Conservation (phyloP, 1,284 basidiomycete genomes). For the Rhodotorula sp. region DNA sequence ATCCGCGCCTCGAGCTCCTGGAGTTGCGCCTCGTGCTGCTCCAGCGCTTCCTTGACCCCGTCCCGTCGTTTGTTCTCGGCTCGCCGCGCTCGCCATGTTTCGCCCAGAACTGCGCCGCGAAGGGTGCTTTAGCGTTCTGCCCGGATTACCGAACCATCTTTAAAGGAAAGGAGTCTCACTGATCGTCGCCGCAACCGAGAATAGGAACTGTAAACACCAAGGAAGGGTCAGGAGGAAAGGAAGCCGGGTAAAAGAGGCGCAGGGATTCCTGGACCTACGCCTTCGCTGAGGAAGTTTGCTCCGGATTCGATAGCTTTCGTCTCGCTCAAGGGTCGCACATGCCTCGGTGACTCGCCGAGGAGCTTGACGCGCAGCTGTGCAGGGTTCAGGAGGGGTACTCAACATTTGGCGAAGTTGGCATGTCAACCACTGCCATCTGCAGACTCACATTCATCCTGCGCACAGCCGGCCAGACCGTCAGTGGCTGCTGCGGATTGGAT, state of each 20-base stretch:
- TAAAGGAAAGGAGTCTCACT: neutral
- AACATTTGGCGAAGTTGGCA: too few relatives aligned
- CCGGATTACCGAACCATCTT: too few relatives aligned
- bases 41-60: constrained; percentile 23
- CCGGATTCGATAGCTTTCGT: constrained; percentile 38
- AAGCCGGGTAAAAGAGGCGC: neutral
- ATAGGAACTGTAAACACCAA: constrained; percentile 19
- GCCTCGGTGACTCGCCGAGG: constrained; percentile 34
- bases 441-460: constrained; percentile 21
- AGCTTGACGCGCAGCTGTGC: constrained; percentile 29
- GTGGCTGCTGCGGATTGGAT: too few relatives aligned
- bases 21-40: constrained; percentile 21
- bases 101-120: constrained; percentile 30
- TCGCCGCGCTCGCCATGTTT: constrained; percentile 27
- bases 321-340: constrained; percentile 39
- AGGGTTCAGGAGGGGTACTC: too few relatives aligned
- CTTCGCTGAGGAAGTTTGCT: constrained; percentile 39
- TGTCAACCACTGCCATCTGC: too few relatives aligned
- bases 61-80: constrained; percentile 31
- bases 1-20: constrained; percentile 13
- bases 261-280: neutral
- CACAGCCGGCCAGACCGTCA: too few relatives aligned
- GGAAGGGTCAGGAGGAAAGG: too few relatives aligned
- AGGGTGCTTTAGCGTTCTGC: too few relatives aligned
- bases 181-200: constrained; percentile 20